Evolutionary conservation across 164 flowering plant species (phyloP).

Genomic region (Stephania japonica): DNA sequence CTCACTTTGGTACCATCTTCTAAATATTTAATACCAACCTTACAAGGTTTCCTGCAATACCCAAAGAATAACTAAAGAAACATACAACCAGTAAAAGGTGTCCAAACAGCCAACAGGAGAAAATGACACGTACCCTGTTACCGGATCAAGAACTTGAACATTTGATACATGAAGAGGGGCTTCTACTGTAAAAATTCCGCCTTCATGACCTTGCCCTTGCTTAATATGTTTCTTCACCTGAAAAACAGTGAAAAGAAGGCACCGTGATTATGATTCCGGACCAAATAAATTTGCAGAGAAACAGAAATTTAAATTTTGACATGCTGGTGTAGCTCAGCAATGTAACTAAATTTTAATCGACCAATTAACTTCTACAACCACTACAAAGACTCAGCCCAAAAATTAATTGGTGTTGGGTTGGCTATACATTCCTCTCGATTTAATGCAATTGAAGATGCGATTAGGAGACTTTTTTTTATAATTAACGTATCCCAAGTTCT

Average conservation of each 20-base stretch:
- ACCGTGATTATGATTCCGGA: neutral
- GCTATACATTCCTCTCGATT: too few relatives aligned
- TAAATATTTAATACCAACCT: constrained; percentile 59
- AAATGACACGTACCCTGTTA: constrained; percentile 49
- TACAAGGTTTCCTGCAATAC: constrained; percentile 68
- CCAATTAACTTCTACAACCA: too few relatives aligned
- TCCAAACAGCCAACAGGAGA: neutral
- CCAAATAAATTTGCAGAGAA: neutral
- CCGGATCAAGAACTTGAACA: constrained; percentile 86
- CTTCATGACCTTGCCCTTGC: constrained; percentile 92
- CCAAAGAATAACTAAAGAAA: neutral
- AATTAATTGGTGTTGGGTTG: too few relatives aligned
- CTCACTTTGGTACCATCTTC: constrained; percentile 93
- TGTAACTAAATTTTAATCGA: too few relatives aligned
- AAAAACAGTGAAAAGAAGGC: neutral
- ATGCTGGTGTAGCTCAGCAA: neutral
- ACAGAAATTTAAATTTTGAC: neutral
- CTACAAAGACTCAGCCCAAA: too few relatives aligned
- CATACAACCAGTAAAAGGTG: neutral
- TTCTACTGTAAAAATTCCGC: constrained; percentile 94
- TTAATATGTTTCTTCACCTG: constrained; percentile 94
- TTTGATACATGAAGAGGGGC: constrained; percentile 98
- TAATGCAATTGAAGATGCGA: too few relatives aligned
- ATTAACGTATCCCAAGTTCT: too few relatives aligned
- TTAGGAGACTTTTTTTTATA: too few relatives aligned